phyloP scores from a whole-genome alignment of 108 stramenopile species.

The Nitzschia palea region DNA sequence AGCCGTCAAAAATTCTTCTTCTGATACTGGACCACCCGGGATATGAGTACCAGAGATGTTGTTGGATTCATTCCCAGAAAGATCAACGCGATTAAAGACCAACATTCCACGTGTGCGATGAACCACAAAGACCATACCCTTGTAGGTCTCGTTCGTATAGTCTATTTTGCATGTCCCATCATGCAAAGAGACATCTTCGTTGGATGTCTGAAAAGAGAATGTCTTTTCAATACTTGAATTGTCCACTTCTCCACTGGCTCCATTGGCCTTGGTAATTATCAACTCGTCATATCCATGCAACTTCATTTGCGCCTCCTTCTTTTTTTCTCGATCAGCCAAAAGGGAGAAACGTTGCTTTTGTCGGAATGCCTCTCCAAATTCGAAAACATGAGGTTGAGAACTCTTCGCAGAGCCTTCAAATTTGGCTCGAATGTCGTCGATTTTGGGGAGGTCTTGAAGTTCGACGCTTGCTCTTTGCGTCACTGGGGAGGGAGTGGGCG shows the following conservation, averaged over 20 bases:
- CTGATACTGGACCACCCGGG: slow-evolving; percentile 14
- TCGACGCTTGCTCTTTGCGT: neutral
- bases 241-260: slow-evolving; percentile 23
- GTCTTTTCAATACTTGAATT: slow-evolving; percentile 10
- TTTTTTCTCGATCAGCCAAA: slow-evolving; percentile 13
- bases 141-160: slow-evolving; percentile 9
- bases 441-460: slow-evolving; percentile 6
- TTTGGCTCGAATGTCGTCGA: slow-evolving; percentile 15
- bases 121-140: slow-evolving; percentile 25
- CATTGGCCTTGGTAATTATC: neutral
- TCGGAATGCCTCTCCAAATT: slow-evolving; percentile 37
- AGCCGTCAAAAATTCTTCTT: slow-evolving; percentile 26
- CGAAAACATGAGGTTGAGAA: neutral
- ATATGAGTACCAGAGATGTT: neutral
- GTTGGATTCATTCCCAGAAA: neutral
- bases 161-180: slow-evolving; percentile 23
- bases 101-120: slow-evolving; percentile 29
- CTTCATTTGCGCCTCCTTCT: slow-evolving; percentile 11
- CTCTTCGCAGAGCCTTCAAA: slow-evolving; percentile 16
- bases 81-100: slow-evolving; percentile 3
- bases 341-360: slow-evolving; percentile 20
- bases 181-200: neutral
- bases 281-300: slow-evolving; percentile 18
- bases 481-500: neutral
- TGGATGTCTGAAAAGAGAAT: slow-evolving; percentile 19